Base-by-base conservation (phyloP, 169 alveolate species). In the Sarcocystis neurona region DNA sequence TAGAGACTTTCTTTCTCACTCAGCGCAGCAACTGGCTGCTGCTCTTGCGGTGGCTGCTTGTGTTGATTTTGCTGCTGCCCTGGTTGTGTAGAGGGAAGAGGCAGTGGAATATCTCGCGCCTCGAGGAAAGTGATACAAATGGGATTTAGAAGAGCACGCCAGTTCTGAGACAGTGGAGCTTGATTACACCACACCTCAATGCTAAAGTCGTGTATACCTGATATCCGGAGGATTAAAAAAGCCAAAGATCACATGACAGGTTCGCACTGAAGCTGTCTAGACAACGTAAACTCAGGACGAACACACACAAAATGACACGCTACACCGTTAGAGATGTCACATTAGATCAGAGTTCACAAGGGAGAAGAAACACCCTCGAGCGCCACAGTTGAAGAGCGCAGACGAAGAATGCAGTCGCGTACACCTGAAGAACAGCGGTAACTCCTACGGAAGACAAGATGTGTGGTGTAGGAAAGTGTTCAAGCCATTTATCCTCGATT, bases 61-160 rank as follows among this genome's bases (percentile, higher is more conserved):
- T n/a, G 75, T 39, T 8, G 6, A 44, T 4, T 3, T 20, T 44
- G 15, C 23, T 30, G 30, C 75, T 30, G 30, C n/a, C 43, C 46
- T 44, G 46, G 6, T 30, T 30, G 44, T n/a, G 43, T 4, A 63
- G 43, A 30, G 0, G 43, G 46, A 6, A 63, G 2, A 0, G 43
- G n/a, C 50, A 72, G 20, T 18, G 82, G 82, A 39, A 72, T 44
- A 27, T 56, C 23, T 44, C 56, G 41, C 50, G 82, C 82, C 34
- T 32, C 56, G 37, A 37, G 39, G 56, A 72, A 72, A 2, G 82
- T 72, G 82, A 72, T 39, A 39, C 82, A 72, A 27, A 72, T 56
- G 48, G 82, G 82, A 39, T 72, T 72, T 48, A 72, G 58, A 8
- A 72, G 82, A 39, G 37, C 56, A 27, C 82, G 82, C 23, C 37